A percentile compares a stretch with the other conserved stretches of the same genome.
These are phyloP conservation scores for Pseudonitzschia multiseries DNA, from an alignment of 108 stramenopile genomes.

Conservation along the genomic window DNA sequence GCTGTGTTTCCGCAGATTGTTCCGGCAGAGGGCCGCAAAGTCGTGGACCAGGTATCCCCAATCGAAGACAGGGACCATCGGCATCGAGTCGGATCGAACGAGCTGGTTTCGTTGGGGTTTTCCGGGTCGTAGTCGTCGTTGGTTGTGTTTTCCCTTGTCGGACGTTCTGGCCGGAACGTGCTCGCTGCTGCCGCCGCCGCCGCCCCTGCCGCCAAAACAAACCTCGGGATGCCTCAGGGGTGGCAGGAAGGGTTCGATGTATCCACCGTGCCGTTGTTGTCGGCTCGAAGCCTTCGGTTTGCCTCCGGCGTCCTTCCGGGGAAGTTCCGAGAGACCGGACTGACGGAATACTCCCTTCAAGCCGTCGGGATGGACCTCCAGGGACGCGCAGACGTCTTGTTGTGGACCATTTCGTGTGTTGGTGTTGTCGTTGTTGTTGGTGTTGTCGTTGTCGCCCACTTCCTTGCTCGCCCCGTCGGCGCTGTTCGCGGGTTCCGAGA, in stretches of 20 bases:
- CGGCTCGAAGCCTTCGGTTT: no score
- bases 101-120: no score
- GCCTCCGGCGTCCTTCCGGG: not conserved
- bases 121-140: no score
- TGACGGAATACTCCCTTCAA: not conserved
- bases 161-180: no score
- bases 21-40: slow-evolving; percentile 60
- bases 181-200: no score
- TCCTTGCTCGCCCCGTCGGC: no score
- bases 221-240: slow-evolving; percentile 46
- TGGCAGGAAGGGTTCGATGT: slow-evolving; percentile 41
- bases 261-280: slow-evolving; percentile 15
- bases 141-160: no score
- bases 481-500: no score
- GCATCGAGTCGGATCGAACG: no score
- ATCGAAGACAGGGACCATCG: no score
- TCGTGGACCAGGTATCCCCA: slow-evolving; percentile 68
- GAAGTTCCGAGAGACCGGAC: not conserved
- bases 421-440: not conserved
- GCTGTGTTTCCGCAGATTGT: slow-evolving; percentile 36
- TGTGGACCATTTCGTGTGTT: no score
- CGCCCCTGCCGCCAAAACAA: slow-evolving; percentile 22
- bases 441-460: not conserved
- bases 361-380: slow-evolving; percentile 30
- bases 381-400: slow-evolving; percentile 14